Conservation (phyloP, 129 eudicot species). For the Tagetes erecta region DNA sequence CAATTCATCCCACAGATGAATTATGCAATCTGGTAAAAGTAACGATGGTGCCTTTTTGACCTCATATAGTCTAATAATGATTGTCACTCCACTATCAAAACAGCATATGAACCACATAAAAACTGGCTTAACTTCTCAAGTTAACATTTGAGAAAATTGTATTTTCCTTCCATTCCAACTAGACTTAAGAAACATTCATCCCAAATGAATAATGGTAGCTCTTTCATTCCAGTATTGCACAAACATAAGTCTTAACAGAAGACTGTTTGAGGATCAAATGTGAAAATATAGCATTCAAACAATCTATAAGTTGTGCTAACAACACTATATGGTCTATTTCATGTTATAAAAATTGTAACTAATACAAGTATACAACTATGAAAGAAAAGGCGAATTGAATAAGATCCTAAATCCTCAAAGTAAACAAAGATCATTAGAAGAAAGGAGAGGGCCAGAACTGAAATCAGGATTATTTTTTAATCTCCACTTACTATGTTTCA, state of each 20-base stretch:
- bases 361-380: background rate
- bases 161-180: background rate
- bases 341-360: too few relatives aligned
- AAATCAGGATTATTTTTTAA: background rate
- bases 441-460: too few relatives aligned
- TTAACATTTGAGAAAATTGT: background rate
- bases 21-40: background rate
- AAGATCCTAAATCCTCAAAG: background rate
- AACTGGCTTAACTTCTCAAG: slow-evolving; percentile 5
- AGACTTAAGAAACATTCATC: background rate
- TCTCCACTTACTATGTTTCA: background rate
- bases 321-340: background rate
- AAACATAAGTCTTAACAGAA: background rate
- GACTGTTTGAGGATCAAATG: background rate
- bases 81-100: background rate
- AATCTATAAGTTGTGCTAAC: background rate
- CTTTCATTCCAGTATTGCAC: slow-evolving; percentile 5
- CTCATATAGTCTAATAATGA: background rate
- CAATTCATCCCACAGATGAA: background rate
- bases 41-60: background rate
- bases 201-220: background rate
- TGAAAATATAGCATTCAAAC: background rate
- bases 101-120: background rate
- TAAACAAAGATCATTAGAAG: background rate
- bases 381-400: background rate